A percentile compares a stretch with the other conserved stretches of the same genome.
Conservation (phyloP, 495 filamentous ascomycete species). For the Articulospora tetracladia region DNA sequence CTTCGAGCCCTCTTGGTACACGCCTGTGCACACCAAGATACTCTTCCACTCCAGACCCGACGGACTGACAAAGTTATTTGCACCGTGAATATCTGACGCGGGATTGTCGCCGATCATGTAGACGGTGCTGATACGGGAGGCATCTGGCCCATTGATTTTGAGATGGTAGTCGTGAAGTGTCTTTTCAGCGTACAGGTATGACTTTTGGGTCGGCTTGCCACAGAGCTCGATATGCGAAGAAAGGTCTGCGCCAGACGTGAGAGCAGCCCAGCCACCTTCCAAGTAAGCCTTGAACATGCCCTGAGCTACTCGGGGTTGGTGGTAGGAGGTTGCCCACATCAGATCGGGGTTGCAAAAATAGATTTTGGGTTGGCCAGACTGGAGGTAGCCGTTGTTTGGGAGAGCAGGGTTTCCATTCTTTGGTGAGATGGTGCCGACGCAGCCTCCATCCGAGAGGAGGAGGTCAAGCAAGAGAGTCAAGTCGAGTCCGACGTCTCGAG, state of each 20-base stretch:
- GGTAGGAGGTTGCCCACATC: slow-evolving; percentile 72
- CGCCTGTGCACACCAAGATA: slow-evolving; percentile 78
- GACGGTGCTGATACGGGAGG: slow-evolving; percentile 50
- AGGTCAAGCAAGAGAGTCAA: slow-evolving; percentile 77
- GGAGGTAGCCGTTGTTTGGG: slow-evolving; percentile 65
- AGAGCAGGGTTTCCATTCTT: slow-evolving; percentile 36
- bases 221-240: slow-evolving; percentile 55
- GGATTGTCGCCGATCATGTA: slow-evolving; percentile 98
- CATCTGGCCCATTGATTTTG: slow-evolving; percentile 18
- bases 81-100: slow-evolving; percentile 80
- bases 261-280: slow-evolving; percentile 66
- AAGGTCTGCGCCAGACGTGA: slow-evolving; percentile 58
- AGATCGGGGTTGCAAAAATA: slow-evolving; percentile 90
- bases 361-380: slow-evolving; percentile 69
- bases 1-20: slow-evolving; percentile 45
- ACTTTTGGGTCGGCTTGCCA: slow-evolving; percentile 74
- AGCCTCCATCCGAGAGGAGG: slow-evolving; percentile 64
- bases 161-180: slow-evolving; percentile 55
- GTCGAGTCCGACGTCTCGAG: slow-evolving; percentile 84
- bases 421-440: slow-evolving; percentile 66
- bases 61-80: slow-evolving; percentile 64
- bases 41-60: slow-evolving; percentile 68
- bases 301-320: slow-evolving; percentile 78
- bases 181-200: slow-evolving; percentile 78
- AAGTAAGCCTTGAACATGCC: slow-evolving; percentile 81